Base-by-base conservation (phyloP, 768 basidiomycete species). In the Lentinus tigrinus region DNA sequence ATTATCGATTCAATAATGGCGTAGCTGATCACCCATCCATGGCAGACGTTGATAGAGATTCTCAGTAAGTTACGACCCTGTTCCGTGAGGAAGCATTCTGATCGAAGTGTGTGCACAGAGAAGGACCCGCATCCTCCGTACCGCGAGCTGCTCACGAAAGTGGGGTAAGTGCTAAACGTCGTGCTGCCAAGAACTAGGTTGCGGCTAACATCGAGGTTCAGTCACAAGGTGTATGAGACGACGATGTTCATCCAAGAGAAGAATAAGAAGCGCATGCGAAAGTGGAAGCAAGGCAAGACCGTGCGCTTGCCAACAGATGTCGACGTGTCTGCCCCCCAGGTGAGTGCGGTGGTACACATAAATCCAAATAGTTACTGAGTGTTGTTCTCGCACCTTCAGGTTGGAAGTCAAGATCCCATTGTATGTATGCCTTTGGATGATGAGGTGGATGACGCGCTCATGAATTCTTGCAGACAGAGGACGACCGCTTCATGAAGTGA, bases 41-140 rank as follows among this genome's bases (percentile, higher is more conserved):
- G 19, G 17, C 17, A 51, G 55, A 27, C 42, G n/a, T 46, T 61
- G 2, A 19, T 55, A 19, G 19, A n/a, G 17, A n/a, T 60, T 6
- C 47, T 60, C 0, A n/a, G 59, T 56, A 16, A 23, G 54, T 31
- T 10, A 31, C 10, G 28, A 31, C 28, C 5, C 10, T 4, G 28
- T 10, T 31, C 4, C 10, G 28, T 10, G 28, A n/a, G 28, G 28
- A 31, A 31, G 28, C 10, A 31, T n/a, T n/a, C 28, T 31, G 28
- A 31, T 31, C 4, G 28, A 31, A 5, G 6, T 27, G 0, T 28
- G 3, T 47, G 11, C 3, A 19, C 44, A 61, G 60, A 52, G 39
- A n/a, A 47, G 17, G 19, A 56, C 23, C 50, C 60, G 4, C 23
- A 56, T 10, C 54, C 54, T n/a, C 17, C 54, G 9, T 52, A 38